Percentiles rank a stretch among this genome's conserved stretches.
Evolutionary conservation across 2,329 filamentous ascomycete genomes (phyloP).

Genomic region (Cladophialophora chaetospira): DNA sequence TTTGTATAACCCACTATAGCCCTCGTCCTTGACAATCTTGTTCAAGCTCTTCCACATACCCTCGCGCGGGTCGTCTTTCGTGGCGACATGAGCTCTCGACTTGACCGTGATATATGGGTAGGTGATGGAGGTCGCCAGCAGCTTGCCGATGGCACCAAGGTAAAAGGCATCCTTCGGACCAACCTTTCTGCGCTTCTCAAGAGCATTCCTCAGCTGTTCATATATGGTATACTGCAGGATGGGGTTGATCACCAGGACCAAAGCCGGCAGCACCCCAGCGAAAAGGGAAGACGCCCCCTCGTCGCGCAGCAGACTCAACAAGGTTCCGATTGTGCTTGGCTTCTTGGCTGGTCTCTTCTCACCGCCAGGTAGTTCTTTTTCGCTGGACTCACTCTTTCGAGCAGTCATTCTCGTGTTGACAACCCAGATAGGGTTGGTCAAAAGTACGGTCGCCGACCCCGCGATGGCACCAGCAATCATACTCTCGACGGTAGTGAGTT

Average conservation of each 20-base stretch:
- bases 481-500: constrained; percentile 86
- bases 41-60: constrained; percentile 76
- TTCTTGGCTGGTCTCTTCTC: constrained; percentile 53
- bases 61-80: constrained; percentile 73
- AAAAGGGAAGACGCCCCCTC: constrained; percentile 87
- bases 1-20: constrained; percentile 88
- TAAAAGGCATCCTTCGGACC: constrained; percentile 87
- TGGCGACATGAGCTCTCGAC: constrained; percentile 93
- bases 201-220: constrained; percentile 90
- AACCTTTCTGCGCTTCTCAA: constrained; percentile 76
- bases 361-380: constrained; percentile 43
- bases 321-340: constrained; percentile 76
- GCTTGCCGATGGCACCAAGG: constrained; percentile 88
- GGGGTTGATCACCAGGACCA: constrained; percentile 95
- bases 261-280: constrained; percentile 84
- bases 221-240: constrained; percentile 99
- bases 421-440: constrained; percentile 99
- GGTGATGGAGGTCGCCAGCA: constrained; percentile 89
- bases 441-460: constrained; percentile 87
- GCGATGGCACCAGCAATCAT: constrained; percentile 96
- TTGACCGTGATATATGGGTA: constrained; percentile 99
- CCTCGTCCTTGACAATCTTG: constrained; percentile 82
- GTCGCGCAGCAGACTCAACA: constrained; percentile 75
- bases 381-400: constrained; percentile 62
- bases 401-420: constrained; percentile 98